Percentiles rank a stretch among this genome's conserved stretches.
These are phyloP conservation scores for Mortierella sp. DNA, from an alignment of 371 early-diverging fungal genomes.

Conservation along the genomic window DNA sequence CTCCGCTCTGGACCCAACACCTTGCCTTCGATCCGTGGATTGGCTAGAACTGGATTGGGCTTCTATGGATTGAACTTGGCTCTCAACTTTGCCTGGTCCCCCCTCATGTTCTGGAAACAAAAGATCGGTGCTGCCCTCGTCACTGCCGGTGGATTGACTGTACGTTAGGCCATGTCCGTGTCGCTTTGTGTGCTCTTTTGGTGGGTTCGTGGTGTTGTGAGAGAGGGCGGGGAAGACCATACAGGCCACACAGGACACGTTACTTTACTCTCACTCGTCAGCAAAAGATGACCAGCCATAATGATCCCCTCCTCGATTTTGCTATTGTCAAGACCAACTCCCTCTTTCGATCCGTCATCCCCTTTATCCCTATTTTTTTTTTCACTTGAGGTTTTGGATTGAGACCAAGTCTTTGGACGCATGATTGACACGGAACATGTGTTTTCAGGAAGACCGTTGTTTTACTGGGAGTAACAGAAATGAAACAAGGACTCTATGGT, in stretches of 20 bases:
- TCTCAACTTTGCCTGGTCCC: slow-evolving; percentile 27
- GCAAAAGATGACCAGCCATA: background rate
- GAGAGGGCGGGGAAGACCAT: background rate
- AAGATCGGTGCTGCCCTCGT: slow-evolving; percentile 26
- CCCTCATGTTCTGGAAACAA: slow-evolving; percentile 27
- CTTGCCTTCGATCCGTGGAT: slow-evolving; percentile 17
- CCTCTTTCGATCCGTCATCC: background rate
- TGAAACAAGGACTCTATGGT: too few relatives aligned
- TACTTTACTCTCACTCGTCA: background rate
- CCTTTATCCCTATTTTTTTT: slow-evolving; percentile 4
- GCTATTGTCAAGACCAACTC: background rate
- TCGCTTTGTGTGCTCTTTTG: background rate
- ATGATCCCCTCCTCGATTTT: background rate
- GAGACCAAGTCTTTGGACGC: too few relatives aligned
- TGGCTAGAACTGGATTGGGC: slow-evolving; percentile 22
- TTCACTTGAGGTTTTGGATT: background rate
- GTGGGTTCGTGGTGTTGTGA: background rate
- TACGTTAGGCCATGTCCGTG: background rate
- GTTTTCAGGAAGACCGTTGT: background rate
- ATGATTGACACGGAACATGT: background rate
- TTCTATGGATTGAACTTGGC: slow-evolving; percentile 29
- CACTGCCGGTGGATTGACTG: slow-evolving; percentile 24
- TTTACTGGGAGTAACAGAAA: background rate
- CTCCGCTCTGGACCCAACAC: slow-evolving; percentile 34
- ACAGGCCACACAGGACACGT: background rate